phyloP scores from a whole-genome alignment of 2,329 filamentous ascomycete species.

The Exophiala bonariae region DNA sequence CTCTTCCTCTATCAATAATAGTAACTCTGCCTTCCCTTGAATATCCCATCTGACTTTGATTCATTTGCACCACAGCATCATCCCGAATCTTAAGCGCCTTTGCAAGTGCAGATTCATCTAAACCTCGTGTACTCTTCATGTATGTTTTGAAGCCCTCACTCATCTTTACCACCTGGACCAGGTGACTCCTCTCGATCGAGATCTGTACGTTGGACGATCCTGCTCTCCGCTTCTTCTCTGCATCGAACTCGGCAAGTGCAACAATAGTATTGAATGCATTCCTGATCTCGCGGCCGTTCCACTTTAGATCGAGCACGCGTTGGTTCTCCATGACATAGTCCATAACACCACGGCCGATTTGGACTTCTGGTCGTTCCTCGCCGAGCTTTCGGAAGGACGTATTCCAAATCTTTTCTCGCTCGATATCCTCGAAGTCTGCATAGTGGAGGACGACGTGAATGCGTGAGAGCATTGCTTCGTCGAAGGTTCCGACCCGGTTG shows the following conservation, averaged over 20 bases:
- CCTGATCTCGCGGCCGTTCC: conserved; percentile 23
- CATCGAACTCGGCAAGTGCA: conserved; percentile 56
- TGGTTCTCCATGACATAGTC: conserved; percentile 3
- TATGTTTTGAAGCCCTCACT: conserved; percentile 6
- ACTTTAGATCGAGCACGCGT: background rate
- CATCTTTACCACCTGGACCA: conserved; percentile 10
- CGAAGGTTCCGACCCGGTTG: conserved; percentile 37
- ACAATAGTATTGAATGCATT: conserved; percentile 39
- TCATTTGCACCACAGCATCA: background rate
- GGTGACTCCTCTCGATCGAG: background rate
- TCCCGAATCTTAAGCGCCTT: conserved; percentile 3
- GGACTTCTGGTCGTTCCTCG: conserved; percentile 10
- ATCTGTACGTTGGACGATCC: background rate
- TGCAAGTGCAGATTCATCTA: conserved; percentile 1
- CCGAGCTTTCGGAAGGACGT: conserved; percentile 18
- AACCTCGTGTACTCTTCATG: conserved; percentile 4
- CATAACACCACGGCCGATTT: background rate
- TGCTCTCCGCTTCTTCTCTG: conserved; percentile 2
- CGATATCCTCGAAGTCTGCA: conserved; percentile 27
- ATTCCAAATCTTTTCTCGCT: conserved; percentile 35
- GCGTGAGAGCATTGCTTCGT: conserved; percentile 36
- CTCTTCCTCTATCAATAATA: no score
- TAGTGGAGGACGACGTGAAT: conserved; percentile 38
- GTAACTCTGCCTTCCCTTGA: no score
- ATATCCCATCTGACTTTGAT: no score